Conservation (phyloP, 2,329 filamentous ascomycete genomes). For the Aspergillus fumigatus region DNA sequence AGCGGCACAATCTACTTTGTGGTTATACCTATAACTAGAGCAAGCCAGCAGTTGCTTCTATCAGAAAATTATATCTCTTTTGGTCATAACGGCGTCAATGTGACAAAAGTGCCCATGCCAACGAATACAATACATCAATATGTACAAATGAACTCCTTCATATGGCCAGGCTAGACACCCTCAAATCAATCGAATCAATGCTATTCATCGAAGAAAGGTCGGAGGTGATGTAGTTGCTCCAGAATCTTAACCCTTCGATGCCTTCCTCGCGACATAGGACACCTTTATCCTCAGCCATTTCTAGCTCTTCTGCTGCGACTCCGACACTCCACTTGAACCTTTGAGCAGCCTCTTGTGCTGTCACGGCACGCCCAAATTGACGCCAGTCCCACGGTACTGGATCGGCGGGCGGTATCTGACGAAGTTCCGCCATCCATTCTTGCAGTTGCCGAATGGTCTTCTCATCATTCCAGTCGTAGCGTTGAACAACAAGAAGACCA, state of each 20-base stretch:
- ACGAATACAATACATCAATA: neutral
- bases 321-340: conserved; percentile 96
- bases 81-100: neutral
- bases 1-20: neutral
- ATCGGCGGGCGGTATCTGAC: conserved; percentile 59
- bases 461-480: conserved; percentile 81
- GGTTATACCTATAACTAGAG: neutral
- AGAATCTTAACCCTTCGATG: conserved; percentile 86
- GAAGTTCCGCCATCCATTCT: conserved; percentile 71
- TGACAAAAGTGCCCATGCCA: neutral
- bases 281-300: conserved; percentile 93
- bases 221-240: conserved; percentile 64
- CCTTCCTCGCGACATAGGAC: conserved; percentile 85
- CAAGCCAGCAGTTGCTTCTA: neutral
- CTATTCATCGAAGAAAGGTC: neutral
- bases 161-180: neutral
- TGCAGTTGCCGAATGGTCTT: conserved; percentile 75
- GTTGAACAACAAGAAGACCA: conserved; percentile 90
- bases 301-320: conserved; percentile 88
- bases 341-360: conserved; percentile 82
- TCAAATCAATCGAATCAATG: neutral
- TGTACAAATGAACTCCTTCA: neutral
- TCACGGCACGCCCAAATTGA: conserved; percentile 76
- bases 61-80: neutral
- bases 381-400: conserved; percentile 71